These are phyloP conservation scores for Debaryomycetaceae sp. DNA, from an alignment of 1,139 yeast genomes.

Conservation along the genomic window DNA sequence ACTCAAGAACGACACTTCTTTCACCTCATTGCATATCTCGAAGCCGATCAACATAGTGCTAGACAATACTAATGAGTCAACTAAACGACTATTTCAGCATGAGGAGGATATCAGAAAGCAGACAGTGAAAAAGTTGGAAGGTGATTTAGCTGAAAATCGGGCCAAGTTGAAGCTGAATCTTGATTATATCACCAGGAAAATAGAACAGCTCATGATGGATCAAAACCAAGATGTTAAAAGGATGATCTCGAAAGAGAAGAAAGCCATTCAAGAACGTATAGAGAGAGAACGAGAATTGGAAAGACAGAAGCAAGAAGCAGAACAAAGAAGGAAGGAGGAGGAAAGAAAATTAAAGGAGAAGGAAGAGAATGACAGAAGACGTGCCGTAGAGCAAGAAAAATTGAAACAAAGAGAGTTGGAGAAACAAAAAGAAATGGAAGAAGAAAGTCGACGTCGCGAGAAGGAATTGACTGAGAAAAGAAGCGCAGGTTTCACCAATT, in stretches of 20 bases:
- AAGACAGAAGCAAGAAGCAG: slow-evolving; percentile 11
- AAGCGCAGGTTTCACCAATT: slow-evolving; percentile 28
- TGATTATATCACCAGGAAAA: slow-evolving; percentile 4
- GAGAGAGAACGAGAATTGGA: slow-evolving; percentile 9
- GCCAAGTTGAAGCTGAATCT: slow-evolving; percentile 4
- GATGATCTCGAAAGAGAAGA: slow-evolving; percentile 12
- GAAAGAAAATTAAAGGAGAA: slow-evolving; percentile 4
- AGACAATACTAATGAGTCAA: background rate
- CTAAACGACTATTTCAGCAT: background rate
- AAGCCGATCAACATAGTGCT: background rate
- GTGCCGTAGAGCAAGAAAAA: slow-evolving; percentile 10
- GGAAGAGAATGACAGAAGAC: slow-evolving; percentile 11
- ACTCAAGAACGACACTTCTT: background rate
- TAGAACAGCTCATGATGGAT: slow-evolving; percentile 4
- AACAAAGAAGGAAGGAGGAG: slow-evolving; percentile 7
- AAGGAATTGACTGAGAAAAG: slow-evolving; percentile 10
- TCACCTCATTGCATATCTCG: background rate
- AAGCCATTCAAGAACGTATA: slow-evolving; percentile 6
- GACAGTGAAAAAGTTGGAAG: background rate
- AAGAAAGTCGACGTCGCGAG: slow-evolving; percentile 10
- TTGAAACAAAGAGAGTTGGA: background rate
- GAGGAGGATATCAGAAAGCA: background rate
- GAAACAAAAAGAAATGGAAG: slow-evolving; percentile 6
- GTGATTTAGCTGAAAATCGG: background rate
- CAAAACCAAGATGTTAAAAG: slow-evolving; percentile 18